Percentiles rank a stretch among this genome's conserved stretches.
These are phyloP conservation scores for Pseudogymnoascus sp. DNA, from an alignment of 2,329 filamentous ascomycete species.

Conservation along the genomic window DNA sequence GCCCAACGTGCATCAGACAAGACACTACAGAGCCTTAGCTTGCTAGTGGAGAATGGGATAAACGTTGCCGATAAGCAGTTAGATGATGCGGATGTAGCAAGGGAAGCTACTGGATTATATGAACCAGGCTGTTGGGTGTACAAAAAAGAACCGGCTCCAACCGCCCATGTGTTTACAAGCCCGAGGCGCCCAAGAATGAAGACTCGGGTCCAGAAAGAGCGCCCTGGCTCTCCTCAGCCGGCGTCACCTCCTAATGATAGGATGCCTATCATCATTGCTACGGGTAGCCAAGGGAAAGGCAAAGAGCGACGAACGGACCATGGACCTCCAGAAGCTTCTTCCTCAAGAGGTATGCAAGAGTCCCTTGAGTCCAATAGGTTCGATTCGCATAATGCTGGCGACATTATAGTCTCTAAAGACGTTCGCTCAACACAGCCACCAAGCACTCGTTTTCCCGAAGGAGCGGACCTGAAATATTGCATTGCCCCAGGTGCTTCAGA, in stretches of 20 bases:
- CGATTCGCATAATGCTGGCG: neutral
- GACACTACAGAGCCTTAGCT: neutral
- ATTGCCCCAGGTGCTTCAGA: neutral
- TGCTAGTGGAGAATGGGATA: neutral
- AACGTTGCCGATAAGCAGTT: neutral
- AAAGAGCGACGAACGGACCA: neutral
- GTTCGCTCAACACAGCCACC: neutral
- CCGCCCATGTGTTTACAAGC: no score
- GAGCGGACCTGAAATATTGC: neutral
- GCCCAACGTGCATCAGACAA: neutral
- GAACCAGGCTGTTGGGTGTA: neutral
- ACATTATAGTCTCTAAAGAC: neutral
- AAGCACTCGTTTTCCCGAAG: neutral
- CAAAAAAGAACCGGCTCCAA: neutral
- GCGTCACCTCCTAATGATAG: no score
- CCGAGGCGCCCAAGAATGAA: neutral
- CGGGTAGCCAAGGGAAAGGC: neutral
- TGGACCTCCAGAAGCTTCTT: neutral
- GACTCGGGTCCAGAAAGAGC: no score
- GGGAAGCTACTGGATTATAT: neutral
- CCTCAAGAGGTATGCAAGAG: neutral
- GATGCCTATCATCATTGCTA: no score
- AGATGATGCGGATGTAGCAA: neutral
- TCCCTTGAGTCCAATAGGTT: no score
- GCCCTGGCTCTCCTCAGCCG: no score